Percentiles rank a stretch among this genome's conserved stretches.
Evolutionary conservation across 2,329 filamentous ascomycete species (phyloP).

Genomic region (Aspergillus arachidicola): DNA sequence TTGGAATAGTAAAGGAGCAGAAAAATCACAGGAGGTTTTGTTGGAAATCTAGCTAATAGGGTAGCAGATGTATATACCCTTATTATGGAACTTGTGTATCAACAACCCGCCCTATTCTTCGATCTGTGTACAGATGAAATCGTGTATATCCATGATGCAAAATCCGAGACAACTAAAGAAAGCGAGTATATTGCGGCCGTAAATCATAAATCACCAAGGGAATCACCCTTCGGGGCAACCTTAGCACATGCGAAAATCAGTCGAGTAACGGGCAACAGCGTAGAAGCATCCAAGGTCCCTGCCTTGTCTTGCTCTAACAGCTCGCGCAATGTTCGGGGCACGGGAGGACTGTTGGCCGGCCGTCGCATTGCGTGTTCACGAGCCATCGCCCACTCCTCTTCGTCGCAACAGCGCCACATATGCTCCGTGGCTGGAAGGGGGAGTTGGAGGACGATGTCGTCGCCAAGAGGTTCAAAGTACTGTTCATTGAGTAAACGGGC

Average conservation of each 20-base stretch:
- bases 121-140: not conserved
- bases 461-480: constrained; percentile 20
- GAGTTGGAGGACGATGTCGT: constrained; percentile 14
- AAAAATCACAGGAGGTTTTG: not conserved
- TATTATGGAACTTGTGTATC: not conserved
- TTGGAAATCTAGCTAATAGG: not conserved
- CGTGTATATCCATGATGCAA: not conserved
- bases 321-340: constrained; percentile 13
- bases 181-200: not conserved
- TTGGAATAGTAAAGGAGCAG: not conserved
- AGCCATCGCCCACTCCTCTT: constrained; percentile 18
- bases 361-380: constrained; percentile 1
- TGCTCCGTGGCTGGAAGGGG: constrained; percentile 19
- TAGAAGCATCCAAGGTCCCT: constrained; percentile 10
- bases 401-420: constrained; percentile 21
- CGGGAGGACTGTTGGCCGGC: not conserved
- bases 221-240: constrained; percentile 1
- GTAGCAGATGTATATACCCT: not conserved
- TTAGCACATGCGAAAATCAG: constrained; percentile 18
- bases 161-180: not conserved
- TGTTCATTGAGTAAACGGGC: constrained; percentile 12
- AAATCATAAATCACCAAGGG: not conserved
- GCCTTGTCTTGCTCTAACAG: constrained; percentile 10
- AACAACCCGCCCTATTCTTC: not conserved
- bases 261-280: constrained; percentile 16